Evolutionary conservation across 768 basidiomycete genomes (phyloP), one percentile per base, ranked within the genome.

Genomic region (Cubamyces sp.): DNA sequence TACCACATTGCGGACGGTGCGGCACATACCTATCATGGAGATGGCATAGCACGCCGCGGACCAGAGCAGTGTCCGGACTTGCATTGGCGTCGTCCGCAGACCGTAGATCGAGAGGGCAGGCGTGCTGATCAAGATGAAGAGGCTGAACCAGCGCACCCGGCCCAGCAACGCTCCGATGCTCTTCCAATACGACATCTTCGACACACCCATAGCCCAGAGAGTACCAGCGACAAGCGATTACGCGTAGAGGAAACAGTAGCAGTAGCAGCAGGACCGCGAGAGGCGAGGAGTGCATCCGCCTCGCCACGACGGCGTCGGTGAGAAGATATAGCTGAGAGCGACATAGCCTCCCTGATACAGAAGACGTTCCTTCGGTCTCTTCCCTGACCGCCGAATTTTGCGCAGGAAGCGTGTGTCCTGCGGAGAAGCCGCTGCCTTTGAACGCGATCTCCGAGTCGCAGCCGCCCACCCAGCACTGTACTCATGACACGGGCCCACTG

Each of bases 41-140:
- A 65, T 53, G 65, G 88, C 76, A 78, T 94, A 96, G 79, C 93
- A 96, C 18, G 81, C 69, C 26, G 83, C 73, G 18, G 85, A 76
- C 76, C 87, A 95, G 9, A 84, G 53, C 25, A 78, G 69, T 0
- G 94, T 96, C 70, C 81, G 75, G 52, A 69, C 70, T 57, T 78
- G 74, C 43, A 79, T 66, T 51, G 77, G 73, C 9, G 84, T 84
- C 12, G 84, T 79, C 52, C 86, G 68, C 30, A 75, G 59, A 14
- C 94, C 95, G 76, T 88, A 91, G 53, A 87, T 71, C 53, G 90
- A 82, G 58, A 94, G 66, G 11, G 81, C 75, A 9, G 95, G 94
- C 0, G 92, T 90, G 64, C 88, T 62, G 47, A 86, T 83, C 47
- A 95, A 77, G 39, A 91, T 80, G 25, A 79, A 74, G 69, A 92